Evolutionary conservation across 129 eudicot genomes (phyloP), one percentile per base, ranked within the genome.

Genomic region (Arctium lappa): DNA sequence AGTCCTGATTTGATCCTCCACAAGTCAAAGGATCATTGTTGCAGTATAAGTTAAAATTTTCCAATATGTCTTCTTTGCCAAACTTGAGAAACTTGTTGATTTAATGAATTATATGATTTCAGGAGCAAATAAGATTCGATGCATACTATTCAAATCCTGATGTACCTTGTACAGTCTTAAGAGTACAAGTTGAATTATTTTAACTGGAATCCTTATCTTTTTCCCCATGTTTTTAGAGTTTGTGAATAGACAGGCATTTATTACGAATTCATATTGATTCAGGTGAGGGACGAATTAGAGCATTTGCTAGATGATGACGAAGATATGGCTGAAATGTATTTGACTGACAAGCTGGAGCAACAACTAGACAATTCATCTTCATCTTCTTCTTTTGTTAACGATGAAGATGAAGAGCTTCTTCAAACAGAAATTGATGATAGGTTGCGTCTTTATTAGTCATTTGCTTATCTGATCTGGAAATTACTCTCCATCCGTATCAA

Each of bases 261-360:
- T 46, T 13, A 31, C 34, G 72, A 50, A 65, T 79, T 33, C 36
- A 32, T 39, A 30, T 34, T 39, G 4, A 39, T 40, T 79, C 77
- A 91, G 94, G 90, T 91, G 33, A 86, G 92, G 79, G 94, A 91
- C 56, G 92, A 91, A 87, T 65, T 91, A 74, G 94, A 91, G 84
- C 90, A 91, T 34, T 85, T 91, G 65, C 84, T 91, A 30, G 94
- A 91, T 72, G 94, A 90, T 37, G 94, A 88, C 50, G 86, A 86
- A 29, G 94, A 91, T 75, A 91, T 91, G 94, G 92, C 90, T 7
- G 94, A 91, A 76, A 88, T 91, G 92, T 88, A 91, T 83, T 60
- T 91, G 75, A 88, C 92, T 0, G 92, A 87, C 56, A 91, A 91
- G 79, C 83, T 88, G 34, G 83, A 81, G 77, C 86, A 81, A 78